Evolutionary conservation across 805 yeast species (phyloP).

Genomic region (Starmerella vaccinii): DNA sequence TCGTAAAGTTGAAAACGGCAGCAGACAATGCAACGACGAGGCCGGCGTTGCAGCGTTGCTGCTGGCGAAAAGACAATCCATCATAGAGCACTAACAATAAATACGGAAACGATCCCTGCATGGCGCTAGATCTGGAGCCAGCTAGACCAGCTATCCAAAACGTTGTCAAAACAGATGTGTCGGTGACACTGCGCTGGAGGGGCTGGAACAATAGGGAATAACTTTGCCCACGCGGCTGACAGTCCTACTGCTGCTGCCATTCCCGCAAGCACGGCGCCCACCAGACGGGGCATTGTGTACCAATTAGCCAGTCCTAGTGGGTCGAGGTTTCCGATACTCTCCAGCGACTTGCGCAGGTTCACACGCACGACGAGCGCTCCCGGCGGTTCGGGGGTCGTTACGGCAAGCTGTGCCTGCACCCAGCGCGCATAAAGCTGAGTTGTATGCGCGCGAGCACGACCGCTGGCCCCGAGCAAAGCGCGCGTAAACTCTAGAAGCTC

Average conservation of each 20-base stretch:
- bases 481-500: conserved; percentile 11
- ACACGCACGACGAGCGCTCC: conserved; percentile 16
- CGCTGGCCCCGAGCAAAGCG: conserved; percentile 5
- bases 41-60: background rate
- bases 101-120: background rate
- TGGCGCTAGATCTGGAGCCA: conserved; percentile 7
- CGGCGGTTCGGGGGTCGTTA: conserved; percentile 8
- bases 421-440: conserved; percentile 4
- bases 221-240: background rate
- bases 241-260: conserved; percentile 11
- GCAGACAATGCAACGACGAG: background rate
- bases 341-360: conserved; percentile 13
- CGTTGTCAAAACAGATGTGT: conserved; percentile 3
- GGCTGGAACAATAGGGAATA: background rate
- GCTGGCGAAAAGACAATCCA: background rate
- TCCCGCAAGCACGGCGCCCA: conserved; percentile 11
- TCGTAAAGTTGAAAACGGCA: background rate
- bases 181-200: conserved; percentile 6
- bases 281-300: conserved; percentile 12
- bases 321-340: conserved; percentile 23
- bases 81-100: conserved; percentile 1
- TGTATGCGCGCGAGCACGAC: conserved; percentile 7
- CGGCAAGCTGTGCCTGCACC: conserved; percentile 14
- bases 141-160: conserved; percentile 9
- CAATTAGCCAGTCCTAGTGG: conserved; percentile 23